These are phyloP conservation scores for Escallonia rubra DNA, from an alignment of 129 eudicot genomes.

Conservation along the genomic window DNA sequence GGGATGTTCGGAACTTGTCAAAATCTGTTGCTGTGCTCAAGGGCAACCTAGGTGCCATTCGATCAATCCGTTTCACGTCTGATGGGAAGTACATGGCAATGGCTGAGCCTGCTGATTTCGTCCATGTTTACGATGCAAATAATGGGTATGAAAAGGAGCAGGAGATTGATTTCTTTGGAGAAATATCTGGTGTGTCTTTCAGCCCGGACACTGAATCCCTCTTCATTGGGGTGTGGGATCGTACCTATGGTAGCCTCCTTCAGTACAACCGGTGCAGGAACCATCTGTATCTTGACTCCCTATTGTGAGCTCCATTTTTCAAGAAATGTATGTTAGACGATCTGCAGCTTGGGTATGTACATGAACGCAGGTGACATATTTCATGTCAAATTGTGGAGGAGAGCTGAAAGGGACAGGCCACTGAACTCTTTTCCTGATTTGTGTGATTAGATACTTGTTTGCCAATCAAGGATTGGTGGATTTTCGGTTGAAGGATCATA, in stretches of 20 bases:
- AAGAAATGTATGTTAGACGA: too few relatives aligned
- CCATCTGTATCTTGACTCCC: slow-evolving; percentile 46
- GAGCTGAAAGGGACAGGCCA: too few relatives aligned
- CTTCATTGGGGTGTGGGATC: slow-evolving; percentile 76
- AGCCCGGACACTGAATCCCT: slow-evolving; percentile 79
- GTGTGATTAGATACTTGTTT: too few relatives aligned
- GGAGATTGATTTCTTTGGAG: slow-evolving; percentile 89
- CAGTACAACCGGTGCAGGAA: slow-evolving; percentile 50
- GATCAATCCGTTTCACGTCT: slow-evolving; percentile 77
- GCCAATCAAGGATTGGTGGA: too few relatives aligned
- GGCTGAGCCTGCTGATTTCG: slow-evolving; percentile 91
- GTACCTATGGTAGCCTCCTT: slow-evolving; percentile 80
- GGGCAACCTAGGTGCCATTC: slow-evolving; percentile 83
- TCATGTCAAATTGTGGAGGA: too few relatives aligned
- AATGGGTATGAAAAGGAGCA: slow-evolving; percentile 47
- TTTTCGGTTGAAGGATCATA: too few relatives aligned
- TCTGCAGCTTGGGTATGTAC: too few relatives aligned
- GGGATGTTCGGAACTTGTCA: slow-evolving; percentile 74
- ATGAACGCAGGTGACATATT: too few relatives aligned
- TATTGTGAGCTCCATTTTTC: too few relatives aligned
- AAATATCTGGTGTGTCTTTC: slow-evolving; percentile 68
- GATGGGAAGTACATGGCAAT: slow-evolving; percentile 70
- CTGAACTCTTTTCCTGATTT: too few relatives aligned
- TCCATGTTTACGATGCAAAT: slow-evolving; percentile 51
- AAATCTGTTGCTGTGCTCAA: slow-evolving; percentile 46